phyloP scores from a whole-genome alignment of 257 asterid genomes.

The Euphrasia confusa region DNA sequence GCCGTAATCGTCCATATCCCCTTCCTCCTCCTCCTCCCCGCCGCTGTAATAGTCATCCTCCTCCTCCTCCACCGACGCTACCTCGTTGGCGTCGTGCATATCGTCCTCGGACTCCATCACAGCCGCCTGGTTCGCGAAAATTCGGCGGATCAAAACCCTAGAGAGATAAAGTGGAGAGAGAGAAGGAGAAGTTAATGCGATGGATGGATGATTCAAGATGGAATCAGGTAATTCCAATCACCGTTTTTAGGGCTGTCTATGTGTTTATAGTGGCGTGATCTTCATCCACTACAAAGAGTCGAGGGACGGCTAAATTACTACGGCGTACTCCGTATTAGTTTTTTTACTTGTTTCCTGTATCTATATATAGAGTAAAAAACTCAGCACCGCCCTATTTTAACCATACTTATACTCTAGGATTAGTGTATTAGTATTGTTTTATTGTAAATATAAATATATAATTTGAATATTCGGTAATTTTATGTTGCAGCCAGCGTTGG shows the following conservation, averaged over 20 bases:
- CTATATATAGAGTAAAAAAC: no score
- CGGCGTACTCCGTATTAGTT: no score
- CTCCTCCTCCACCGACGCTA: slow-evolving; percentile 76
- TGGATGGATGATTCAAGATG: slow-evolving; percentile 15
- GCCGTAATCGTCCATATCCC: slow-evolving; percentile 32
- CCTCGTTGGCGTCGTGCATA: slow-evolving; percentile 89
- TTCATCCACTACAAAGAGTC: slow-evolving; percentile 20
- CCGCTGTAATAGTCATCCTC: slow-evolving; percentile 73
- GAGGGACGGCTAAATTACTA: no score
- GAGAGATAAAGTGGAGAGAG: slow-evolving; percentile 23
- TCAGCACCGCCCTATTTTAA: no score
- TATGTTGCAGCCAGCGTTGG: no score
- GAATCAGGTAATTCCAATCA: slow-evolving; percentile 23
- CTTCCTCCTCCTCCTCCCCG: slow-evolving; percentile 30
- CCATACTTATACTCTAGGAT: no score
- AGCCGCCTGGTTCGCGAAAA: slow-evolving; percentile 20
- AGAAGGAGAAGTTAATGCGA: slow-evolving; percentile 11
- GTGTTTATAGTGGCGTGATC: slow-evolving; percentile 26
- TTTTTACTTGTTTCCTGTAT: no score
- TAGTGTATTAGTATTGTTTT: no score
- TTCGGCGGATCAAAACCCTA: slow-evolving; percentile 32
- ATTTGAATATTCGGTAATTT: no score
- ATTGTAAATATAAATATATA: no score
- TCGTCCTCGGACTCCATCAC: slow-evolving; percentile 83
- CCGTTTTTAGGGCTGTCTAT: slow-evolving; percentile 22